Base-by-base conservation (phyloP, 768 basidiomycete genomes). In the Ramaria sp. region DNA sequence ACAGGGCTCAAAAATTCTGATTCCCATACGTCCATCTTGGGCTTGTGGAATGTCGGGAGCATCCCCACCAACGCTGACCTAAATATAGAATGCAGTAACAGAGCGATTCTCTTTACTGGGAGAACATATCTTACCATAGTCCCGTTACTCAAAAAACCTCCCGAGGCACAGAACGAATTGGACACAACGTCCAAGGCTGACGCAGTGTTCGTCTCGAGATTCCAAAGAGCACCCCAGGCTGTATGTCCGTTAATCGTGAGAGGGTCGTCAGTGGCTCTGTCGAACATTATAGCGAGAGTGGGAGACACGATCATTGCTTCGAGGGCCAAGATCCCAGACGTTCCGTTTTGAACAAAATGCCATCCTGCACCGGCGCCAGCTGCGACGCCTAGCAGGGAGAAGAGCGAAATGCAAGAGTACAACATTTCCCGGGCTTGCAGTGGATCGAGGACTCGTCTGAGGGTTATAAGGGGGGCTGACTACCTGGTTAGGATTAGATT, bases 131-230 rank as follows among this genome's bases (percentile, higher is more conserved):
- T 24, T 42, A 72, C 66, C 65, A 73, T 68, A 3, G 73, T 74
- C 1, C 74, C 74, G 43, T 75, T 75, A 42, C 71, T 68, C 49
- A 75, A 58, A 53, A 75, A 70, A 2, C 69, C 70, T 11, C 74
- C 73, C 20, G 71, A 72, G 0, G 72, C 75, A 62, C 74, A 76
- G 64, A 73, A 76, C n/a, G 68, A 68, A 57, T 76, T 66, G 6
- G 68, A 65, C 2, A 66, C 38, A 9, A 68, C 64, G 27, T 67
- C 53, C 38, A 70, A 47, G 70, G n/a, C 71, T 68, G 9, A 68
- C 52, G n/a, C 72, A 61, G 45, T 68, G 63, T 57, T 63, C 9
- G 61, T 64, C 42, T 65, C 53, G 20, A 66, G 51, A 41, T 66
- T 56, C n/a, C 59, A 66, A 20, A 66, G 60, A 7, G 61, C 65